These are phyloP conservation scores for Prunus dulcis DNA, from an alignment of 306 rosid genomes.

Conservation along the genomic window DNA sequence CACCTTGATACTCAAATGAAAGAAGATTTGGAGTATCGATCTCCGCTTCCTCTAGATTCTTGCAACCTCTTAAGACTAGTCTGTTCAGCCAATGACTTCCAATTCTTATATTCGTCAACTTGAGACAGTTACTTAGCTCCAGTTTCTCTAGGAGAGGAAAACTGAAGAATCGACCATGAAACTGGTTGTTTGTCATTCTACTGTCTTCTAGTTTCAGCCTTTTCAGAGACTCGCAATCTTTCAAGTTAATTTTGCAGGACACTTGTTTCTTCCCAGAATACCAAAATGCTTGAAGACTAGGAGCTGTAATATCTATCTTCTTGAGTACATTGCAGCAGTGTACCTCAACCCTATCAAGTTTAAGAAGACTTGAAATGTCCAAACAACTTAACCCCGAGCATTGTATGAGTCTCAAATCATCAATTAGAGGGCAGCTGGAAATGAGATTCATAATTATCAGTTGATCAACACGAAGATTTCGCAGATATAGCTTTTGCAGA, in stretches of 20 bases:
- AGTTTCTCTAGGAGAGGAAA: slow-evolving; percentile 34
- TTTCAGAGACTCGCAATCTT: slow-evolving; percentile 43
- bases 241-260: slow-evolving; percentile 41
- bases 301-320: slow-evolving; percentile 33
- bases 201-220: slow-evolving; percentile 46
- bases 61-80: slow-evolving; percentile 17
- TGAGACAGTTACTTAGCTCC: slow-evolving; percentile 4
- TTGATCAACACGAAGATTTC: slow-evolving; percentile 1
- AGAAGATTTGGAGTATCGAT: slow-evolving; percentile 21
- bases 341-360: slow-evolving; percentile 16
- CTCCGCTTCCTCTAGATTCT: slow-evolving; percentile 1
- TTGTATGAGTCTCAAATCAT: slow-evolving; percentile 48
- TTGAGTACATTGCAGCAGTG: slow-evolving; percentile 1
- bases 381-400: slow-evolving; percentile 37
- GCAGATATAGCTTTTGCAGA: slow-evolving; percentile 10
- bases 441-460: slow-evolving; percentile 25
- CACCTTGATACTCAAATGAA: slow-evolving; percentile 17
- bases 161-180: slow-evolving; percentile 1
- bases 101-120: slow-evolving; percentile 6
- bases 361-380: slow-evolving; percentile 7
- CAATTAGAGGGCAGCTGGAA: slow-evolving; percentile 38
- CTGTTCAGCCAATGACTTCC: slow-evolving; percentile 7
- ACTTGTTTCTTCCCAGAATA: slow-evolving; percentile 32
- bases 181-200: slow-evolving; percentile 30
- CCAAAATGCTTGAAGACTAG: slow-evolving; percentile 58